Evolutionary conservation across 2,329 filamentous ascomycete species (phyloP).

Genomic region (Purpureocillium lavendulum): DNA sequence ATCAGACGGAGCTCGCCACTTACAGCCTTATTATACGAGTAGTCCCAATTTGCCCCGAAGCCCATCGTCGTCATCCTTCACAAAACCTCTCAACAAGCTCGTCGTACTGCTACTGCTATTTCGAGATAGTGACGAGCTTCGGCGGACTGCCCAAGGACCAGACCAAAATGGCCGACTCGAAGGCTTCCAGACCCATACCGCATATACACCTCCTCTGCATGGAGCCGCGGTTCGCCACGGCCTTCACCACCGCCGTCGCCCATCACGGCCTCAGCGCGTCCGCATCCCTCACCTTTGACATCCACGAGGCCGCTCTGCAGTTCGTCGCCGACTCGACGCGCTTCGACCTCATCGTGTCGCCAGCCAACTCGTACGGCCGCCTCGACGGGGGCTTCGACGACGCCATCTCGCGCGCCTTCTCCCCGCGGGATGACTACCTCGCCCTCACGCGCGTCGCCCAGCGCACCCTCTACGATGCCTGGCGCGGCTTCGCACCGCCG

Average conservation of each 20-base stretch:
- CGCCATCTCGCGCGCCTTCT: conserved; percentile 40
- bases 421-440: conserved; percentile 33
- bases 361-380: conserved; percentile 44
- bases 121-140: too few species aligned
- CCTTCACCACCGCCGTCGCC: conserved; percentile 28
- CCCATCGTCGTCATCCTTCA: too few species aligned
- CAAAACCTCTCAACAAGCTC: too few species aligned
- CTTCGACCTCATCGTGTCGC: conserved; percentile 43
- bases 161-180: too few species aligned
- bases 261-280: conserved; percentile 20
- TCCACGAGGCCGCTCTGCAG: conserved; percentile 30
- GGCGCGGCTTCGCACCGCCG: conserved; percentile 40
- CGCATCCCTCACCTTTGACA: conserved; percentile 15
- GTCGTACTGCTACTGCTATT: too few species aligned
- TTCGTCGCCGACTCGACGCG: conserved; percentile 22
- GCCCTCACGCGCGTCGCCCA: conserved; percentile 39
- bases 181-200: conserved; percentile 1
- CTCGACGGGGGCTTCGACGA: conserved; percentile 48
- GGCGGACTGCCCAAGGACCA: too few species aligned
- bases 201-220: conserved; percentile 11
- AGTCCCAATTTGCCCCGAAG: too few species aligned
- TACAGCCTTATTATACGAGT: too few species aligned
- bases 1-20: too few species aligned
- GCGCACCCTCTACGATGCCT: conserved; percentile 32
- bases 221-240: conserved; percentile 18